Evolutionary conservation across 2,329 filamentous ascomycete species (phyloP), one percentile per base, ranked within the genome.

Genomic region (Trichoderma koningii): DNA sequence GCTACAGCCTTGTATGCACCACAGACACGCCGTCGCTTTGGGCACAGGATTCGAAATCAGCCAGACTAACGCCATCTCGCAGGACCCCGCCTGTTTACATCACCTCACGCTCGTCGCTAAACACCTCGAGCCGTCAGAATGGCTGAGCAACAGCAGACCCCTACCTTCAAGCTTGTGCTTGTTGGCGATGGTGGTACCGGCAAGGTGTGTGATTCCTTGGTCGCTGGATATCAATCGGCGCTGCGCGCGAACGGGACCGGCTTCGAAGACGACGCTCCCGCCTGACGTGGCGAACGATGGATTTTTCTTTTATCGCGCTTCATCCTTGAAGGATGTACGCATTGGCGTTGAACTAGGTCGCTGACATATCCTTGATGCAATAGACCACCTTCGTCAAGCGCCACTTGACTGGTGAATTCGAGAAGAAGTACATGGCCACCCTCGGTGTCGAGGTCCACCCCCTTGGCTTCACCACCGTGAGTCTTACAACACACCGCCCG

Each of bases 301-400:
- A 62, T 61, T 52, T 68, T 52, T 66, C 68, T 68, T 68, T 23
- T 23, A 23, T 47, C 17, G 23, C 34, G 12, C 34, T 23, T 34
- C 34, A 23, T 23, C 44, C 26, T 14, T 26, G 38, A 50, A 26
- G 50, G 60, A 55, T 55, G 19, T 12, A 45, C 9, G 60, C 60
- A 26, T 47, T 63, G 60, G 19, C 41, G 23, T 47, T 34, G 26
- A 63, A 9, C 38, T 34, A n/a, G n/a, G 19, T 42, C 50, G 60
- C 60, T 63, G 53, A 63, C 60, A 38, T 23, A 17, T 14, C 42
- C 63, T 59, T 50, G 55, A 50, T 57, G 63, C 70, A 50, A 66
- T 77, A 99, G 95, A 99, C 95, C 80, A 99, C 95, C 79, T 99
- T 99, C 82, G 95, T 99, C 87, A 99, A 99, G 90, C 95, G 95